Evolutionary conservation across 129 eudicot genomes (phyloP), one percentile per base, ranked within the genome.

Genomic region (Apium graveolens): DNA sequence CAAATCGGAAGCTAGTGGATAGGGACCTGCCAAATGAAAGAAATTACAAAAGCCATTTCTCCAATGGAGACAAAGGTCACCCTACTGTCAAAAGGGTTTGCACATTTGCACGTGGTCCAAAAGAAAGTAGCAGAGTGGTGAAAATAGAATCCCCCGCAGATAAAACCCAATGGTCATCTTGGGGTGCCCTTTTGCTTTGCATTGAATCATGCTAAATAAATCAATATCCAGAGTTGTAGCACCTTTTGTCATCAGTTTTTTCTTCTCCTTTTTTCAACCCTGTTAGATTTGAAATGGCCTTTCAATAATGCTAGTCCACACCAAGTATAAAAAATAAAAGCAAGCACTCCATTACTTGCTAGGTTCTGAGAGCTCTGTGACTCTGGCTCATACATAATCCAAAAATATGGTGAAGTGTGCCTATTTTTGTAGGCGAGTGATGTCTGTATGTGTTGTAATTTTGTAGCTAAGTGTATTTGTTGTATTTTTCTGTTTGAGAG

Each of bases 401-500:
- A 60, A 60, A 60, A 60, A 9, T 60, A 60, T 60, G 17, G 68
- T 60, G 68, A 60, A 60, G 68, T n/a, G 68, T 60, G 68, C 68
- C 68, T 60, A 60, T 60, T 60, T 60, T 57, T 57, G 66, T 57
- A 57, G 32, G 16, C 13, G 4, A 5, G 20, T 16, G 48, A 39
- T 26, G 37, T 45, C 20, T 49, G 78, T 75, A 9, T 57, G 32
- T 57, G 27, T 57, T 57, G 66, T 57, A 57, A n/a, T 57, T 11
- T 60, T 60, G 34, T 60, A 57, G 66, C 34, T 74, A 34, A 31
- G 71, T 60, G 79, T 27, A n/a, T 70, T 70, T 79, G 82, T 80
- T 85, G 85, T 82, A n/a, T 75, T 75, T 75, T 81, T 75, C 70
- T 44, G 70, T 26, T 31, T 84, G 93, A 89, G 90, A 89, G 86